Evolutionary conservation across 78 protist genomes (phyloP).

Genomic region (Chrysochromulina tobinii): DNA sequence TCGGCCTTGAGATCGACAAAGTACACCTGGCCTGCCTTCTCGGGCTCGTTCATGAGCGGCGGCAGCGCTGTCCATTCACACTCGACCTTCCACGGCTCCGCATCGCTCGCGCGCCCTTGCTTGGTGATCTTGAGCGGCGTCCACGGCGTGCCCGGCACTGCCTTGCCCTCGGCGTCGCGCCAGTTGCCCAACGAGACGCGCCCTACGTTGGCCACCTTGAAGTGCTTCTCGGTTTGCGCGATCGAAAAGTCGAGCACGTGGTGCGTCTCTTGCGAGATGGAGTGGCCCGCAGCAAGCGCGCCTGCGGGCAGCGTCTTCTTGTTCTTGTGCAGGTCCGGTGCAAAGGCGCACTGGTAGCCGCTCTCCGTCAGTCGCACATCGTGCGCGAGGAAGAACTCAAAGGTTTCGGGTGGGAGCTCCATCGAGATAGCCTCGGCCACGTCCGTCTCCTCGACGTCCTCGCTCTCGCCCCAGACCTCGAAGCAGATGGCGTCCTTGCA

Average conservation of each 20-base stretch:
- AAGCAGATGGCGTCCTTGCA: background rate
- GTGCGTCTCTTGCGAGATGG: background rate
- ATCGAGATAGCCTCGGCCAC: background rate
- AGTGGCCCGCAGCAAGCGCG: background rate
- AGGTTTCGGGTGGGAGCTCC: background rate
- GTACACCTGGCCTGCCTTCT: background rate
- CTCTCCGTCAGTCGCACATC: background rate
- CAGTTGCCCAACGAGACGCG: background rate
- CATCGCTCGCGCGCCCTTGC: background rate
- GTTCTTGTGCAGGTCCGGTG: background rate
- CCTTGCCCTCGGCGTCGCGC: background rate
- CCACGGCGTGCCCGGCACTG: background rate
- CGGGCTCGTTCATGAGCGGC: background rate
- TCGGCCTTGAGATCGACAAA: background rate
- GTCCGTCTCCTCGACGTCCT: background rate
- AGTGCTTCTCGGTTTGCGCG: background rate
- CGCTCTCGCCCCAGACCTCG: background rate
- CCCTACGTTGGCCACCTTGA: background rate
- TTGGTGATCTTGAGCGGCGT: background rate
- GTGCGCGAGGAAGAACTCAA: background rate
- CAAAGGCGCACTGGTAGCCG: background rate
- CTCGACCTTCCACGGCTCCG: background rate
- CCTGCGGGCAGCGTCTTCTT: background rate
- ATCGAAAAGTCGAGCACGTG: background rate
- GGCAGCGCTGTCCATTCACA: background rate